Percentiles rank a stretch among this genome's conserved stretches.
Evolutionary conservation across 768 basidiomycete genomes (phyloP).

Genomic region (Asterophora lycoperdoides): DNA sequence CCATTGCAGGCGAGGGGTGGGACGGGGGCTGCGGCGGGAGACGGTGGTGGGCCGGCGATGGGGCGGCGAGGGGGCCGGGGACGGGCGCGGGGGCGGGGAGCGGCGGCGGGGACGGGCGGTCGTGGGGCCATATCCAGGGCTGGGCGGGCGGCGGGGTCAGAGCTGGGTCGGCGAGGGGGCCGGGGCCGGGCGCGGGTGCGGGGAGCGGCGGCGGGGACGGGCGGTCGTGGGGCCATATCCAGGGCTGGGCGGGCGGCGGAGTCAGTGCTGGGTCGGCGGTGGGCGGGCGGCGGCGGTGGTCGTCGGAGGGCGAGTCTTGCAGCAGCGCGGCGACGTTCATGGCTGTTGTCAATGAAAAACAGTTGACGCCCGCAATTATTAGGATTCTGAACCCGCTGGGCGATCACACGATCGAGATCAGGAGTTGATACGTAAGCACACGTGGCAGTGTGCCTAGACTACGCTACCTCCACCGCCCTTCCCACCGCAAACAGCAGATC

Average conservation of each 20-base stretch:
- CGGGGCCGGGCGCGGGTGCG: conserved; percentile 6
- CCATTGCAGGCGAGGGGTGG: conserved; percentile 29
- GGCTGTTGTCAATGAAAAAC: conserved; percentile 1
- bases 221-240: too few species aligned
- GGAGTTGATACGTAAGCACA: neutral
- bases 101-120: too few species aligned
- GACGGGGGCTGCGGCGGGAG: conserved; percentile 15
- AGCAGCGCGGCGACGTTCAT: conserved; percentile 73
- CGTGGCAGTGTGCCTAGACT: too few species aligned
- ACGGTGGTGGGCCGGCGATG: conserved; percentile 8
- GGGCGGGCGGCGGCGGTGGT: conserved; percentile 24
- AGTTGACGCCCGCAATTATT: conserved; percentile 4
- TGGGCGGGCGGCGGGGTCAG: conserved; percentile 9
- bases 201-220: neutral
- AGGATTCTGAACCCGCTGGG: conserved; percentile 12
- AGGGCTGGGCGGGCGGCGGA: conserved; percentile 7
- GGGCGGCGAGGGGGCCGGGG: neutral
- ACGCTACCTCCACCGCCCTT: conserved; percentile 39
- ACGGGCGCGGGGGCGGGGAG: conserved; percentile 3
- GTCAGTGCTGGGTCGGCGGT: conserved; percentile 8
- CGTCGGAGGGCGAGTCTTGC: conserved; percentile 67
- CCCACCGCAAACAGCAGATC: conserved; percentile 54
- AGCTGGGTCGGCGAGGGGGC: conserved; percentile 4
- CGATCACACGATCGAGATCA: conserved; percentile 25
- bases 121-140: too few species aligned